These are phyloP conservation scores for Hypholoma fasciculare DNA, from an alignment of 768 basidiomycete species.

Conservation along the genomic window DNA sequence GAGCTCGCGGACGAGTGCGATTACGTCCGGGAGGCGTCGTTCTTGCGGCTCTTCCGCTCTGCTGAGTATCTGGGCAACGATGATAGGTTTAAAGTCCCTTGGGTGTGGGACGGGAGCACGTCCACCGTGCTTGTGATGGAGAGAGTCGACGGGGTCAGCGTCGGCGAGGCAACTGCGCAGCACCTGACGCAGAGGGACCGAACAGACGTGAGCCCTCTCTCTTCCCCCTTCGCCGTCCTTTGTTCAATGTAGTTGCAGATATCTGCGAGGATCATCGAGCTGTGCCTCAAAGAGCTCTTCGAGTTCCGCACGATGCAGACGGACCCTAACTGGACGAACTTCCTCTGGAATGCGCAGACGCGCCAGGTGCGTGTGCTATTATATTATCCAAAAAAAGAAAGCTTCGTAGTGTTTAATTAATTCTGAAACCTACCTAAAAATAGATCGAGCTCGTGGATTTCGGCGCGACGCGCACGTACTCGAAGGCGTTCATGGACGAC, in stretches of 20 bases:
- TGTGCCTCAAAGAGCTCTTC: slow-evolving; percentile 91
- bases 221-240: background rate
- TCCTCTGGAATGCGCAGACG: slow-evolving; percentile 77
- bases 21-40: slow-evolving; percentile 81
- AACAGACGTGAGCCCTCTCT: slow-evolving; percentile 56
- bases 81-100: slow-evolving; percentile 77
- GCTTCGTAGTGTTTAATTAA: no score
- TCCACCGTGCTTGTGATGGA: slow-evolving; percentile 89
- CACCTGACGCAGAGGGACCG: slow-evolving; percentile 64
- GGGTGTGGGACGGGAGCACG: slow-evolving; percentile 83
- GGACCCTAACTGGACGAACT: slow-evolving; percentile 98
- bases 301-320: slow-evolving; percentile 95
- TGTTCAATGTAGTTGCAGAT: slow-evolving; percentile 52
- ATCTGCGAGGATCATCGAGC: slow-evolving; percentile 73
- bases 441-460: slow-evolving; percentile 93
- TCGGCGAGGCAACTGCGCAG: slow-evolving; percentile 63
- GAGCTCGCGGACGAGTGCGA: slow-evolving; percentile 94
- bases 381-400: no score
- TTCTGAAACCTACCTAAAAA: background rate
- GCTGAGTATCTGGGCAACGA: slow-evolving; percentile 53
- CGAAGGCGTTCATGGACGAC: slow-evolving; percentile 80
- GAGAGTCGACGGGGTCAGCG: slow-evolving; percentile 73
- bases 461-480: slow-evolving; percentile 89
- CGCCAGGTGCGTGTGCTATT: slow-evolving; percentile 46
- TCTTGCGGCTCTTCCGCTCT: slow-evolving; percentile 60